Base-by-base conservation (phyloP, 345 rosid species). In the Camelina neglecta region DNA sequence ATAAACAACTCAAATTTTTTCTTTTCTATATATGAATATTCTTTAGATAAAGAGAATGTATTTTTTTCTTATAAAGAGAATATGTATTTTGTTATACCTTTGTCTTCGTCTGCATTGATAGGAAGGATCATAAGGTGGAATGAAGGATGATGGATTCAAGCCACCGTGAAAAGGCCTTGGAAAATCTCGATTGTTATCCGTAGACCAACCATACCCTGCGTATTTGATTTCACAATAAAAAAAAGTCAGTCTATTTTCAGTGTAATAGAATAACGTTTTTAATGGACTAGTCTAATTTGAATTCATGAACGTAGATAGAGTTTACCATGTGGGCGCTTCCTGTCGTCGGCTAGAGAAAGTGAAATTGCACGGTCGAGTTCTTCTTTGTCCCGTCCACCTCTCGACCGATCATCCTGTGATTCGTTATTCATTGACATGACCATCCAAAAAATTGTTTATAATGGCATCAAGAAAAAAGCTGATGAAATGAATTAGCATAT, bases 301-400 rank as follows among this genome's bases (percentile, higher is more conserved):
- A 45, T 57, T 26, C 13, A 23, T 35, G 6, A 53, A 73, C 8
- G 55, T 67, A 20, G 50, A 72, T 29, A 57, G 31, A 58, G 11
- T 16, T 16, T 50, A 86, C 96, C 93, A 73, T 71, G 83, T 76
- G 91, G 92, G 65, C 82, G 88, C 74, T 73, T 84, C 56, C 72
- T 69, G 69, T 84, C 87, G 66, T 95, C 97, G 26, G 81, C 83
- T 67, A 79, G 74, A 60, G 99, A 82, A 69, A 83, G 85, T 20
- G 96, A 86, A 53, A 87, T 58, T 31, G 93, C 90, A 61, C 70
- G 93, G 64, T 90, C 99, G 35, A 83, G 71, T 71, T 92, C 97
- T 67, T 92, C 93, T 72, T 83, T 86, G 56, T 90, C 93, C 67
- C 86, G 81, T 61, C 72, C 76, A 36, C 75, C 60, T 80, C 92